phyloP scores from a whole-genome alignment of 2,329 filamentous ascomycete species.

The Ceratocystis harringtonii region DNA sequence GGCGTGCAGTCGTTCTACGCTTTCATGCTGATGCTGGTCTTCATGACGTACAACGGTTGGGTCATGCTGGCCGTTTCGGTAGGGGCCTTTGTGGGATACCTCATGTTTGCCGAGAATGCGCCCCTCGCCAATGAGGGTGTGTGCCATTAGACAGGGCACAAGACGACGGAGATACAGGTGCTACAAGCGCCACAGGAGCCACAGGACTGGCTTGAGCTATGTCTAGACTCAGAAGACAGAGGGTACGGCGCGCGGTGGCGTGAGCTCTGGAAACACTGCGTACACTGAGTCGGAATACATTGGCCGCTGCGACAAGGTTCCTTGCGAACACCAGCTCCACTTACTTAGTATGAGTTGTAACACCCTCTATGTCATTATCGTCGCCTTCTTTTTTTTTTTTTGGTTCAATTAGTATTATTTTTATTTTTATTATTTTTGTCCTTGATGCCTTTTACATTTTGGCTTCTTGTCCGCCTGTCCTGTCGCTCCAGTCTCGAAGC shows the following conservation, averaged over 20 bases:
- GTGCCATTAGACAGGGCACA: constrained; percentile 51
- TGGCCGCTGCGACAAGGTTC: neutral
- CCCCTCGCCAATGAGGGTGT: constrained; percentile 71
- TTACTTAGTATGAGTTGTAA: neutral
- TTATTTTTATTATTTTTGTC: neutral
- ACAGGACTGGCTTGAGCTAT: neutral
- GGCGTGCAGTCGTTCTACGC: constrained; percentile 94
- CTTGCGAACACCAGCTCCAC: neutral
- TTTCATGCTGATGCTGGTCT: constrained; percentile 97
- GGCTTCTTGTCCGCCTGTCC: constrained; percentile 8
- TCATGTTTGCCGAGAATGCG: constrained; percentile 59
- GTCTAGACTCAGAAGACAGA: neutral
- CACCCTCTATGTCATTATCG: neutral
- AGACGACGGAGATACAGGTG: neutral
- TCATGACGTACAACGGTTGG: constrained; percentile 99
- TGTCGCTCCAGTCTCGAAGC: constrained; percentile 7
- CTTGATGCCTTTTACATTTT: constrained; percentile 15
- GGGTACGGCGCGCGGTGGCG: neutral
- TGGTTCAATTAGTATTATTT: neutral
- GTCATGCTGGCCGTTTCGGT: constrained; percentile 85
- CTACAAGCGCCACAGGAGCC: neutral
- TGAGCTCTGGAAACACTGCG: neutral
- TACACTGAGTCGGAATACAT: neutral
- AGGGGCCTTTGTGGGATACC: constrained; percentile 77
- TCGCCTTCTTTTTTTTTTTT: neutral